These are phyloP conservation scores for Helminthosporium solani DNA, from an alignment of 2,329 filamentous ascomycete species.

Conservation along the genomic window DNA sequence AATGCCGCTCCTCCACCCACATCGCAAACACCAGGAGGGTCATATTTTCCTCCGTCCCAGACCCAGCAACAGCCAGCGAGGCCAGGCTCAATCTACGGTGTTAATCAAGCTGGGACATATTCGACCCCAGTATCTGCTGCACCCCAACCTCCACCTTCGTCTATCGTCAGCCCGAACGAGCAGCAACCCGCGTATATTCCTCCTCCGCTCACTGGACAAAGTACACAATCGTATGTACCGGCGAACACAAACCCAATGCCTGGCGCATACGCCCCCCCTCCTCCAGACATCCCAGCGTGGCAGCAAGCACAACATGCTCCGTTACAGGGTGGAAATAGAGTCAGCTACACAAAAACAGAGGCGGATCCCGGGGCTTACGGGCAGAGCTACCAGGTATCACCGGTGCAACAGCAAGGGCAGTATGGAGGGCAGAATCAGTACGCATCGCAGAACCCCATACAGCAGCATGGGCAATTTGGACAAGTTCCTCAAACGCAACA, in stretches of 20 bases:
- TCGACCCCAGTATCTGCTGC: constrained; percentile 20
- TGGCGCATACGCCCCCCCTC: constrained; percentile 39
- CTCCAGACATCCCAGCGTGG: constrained; percentile 41
- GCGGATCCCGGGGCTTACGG: constrained; percentile 27
- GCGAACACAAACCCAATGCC: constrained; percentile 38
- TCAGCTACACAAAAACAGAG: constrained; percentile 32
- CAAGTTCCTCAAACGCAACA: constrained; percentile 13
- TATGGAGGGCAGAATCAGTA: constrained; percentile 15
- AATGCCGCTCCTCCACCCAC: constrained; percentile 31
- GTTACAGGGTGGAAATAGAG: constrained; percentile 34
- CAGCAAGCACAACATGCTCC: constrained; percentile 40
- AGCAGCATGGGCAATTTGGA: constrained; percentile 17
- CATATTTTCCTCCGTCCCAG: constrained; percentile 35
- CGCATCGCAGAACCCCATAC: constrained; percentile 10
- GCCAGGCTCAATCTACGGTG: constrained; percentile 33
- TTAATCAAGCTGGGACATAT: constrained; percentile 19
- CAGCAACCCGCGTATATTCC: constrained; percentile 37
- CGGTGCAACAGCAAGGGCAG: constrained; percentile 12
- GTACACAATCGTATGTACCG: constrained; percentile 36
- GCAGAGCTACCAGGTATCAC: constrained; percentile 28
- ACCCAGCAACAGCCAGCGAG: constrained; percentile 13
- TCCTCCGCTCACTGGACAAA: constrained; percentile 35
- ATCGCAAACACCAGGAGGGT: constrained; percentile 31
- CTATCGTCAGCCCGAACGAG: constrained; percentile 33
- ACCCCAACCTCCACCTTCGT: constrained; percentile 18